phyloP scores from a whole-genome alignment of 352 stramenopile genomes.

The Pythium insidiosum region DNA sequence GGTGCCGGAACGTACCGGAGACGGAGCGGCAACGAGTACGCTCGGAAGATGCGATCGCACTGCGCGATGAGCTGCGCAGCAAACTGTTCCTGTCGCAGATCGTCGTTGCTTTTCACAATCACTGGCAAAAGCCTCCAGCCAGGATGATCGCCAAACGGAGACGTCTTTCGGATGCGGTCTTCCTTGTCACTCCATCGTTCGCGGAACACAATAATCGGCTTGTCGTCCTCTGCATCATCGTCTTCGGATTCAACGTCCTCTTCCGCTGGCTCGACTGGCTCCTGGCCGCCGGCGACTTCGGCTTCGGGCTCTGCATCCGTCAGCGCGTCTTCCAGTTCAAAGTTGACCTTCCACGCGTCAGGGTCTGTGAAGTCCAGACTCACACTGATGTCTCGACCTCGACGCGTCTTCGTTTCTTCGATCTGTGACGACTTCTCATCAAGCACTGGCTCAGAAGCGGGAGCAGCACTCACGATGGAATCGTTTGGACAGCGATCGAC shows the following conservation, averaged over 20 bases:
- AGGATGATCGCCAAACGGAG: slow-evolving; percentile 36
- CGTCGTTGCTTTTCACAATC: slow-evolving; percentile 98
- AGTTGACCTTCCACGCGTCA: slow-evolving; percentile 66
- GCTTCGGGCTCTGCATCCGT: slow-evolving; percentile 42
- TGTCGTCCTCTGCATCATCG: slow-evolving; percentile 31
- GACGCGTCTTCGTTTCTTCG: too few relatives aligned
- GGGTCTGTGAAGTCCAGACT: slow-evolving; percentile 70
- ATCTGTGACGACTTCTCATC: too few relatives aligned
- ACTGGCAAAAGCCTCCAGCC: slow-evolving; percentile 78
- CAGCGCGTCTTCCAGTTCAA: slow-evolving; percentile 59
- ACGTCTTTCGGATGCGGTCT: slow-evolving; percentile 50
- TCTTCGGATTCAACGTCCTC: slow-evolving; percentile 45
- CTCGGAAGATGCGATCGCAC: slow-evolving; percentile 93
- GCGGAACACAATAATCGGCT: slow-evolving; percentile 75
- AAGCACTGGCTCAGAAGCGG: too few relatives aligned
- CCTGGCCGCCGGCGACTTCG: slow-evolving; percentile 7
- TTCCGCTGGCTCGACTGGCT: too few relatives aligned
- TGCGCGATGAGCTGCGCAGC: slow-evolving; percentile 96
- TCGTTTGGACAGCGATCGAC: too few relatives aligned
- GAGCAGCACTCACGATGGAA: too few relatives aligned
- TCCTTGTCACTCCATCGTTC: slow-evolving; percentile 77
- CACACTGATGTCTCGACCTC: slow-evolving; percentile 46
- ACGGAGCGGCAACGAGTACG: slow-evolving; percentile 89
- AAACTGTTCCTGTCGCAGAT: slow-evolving; percentile 97
- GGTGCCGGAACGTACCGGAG: slow-evolving; percentile 73